Percentiles rank a stretch among this genome's conserved stretches.
Evolutionary conservation across 2,329 filamentous ascomycete species (phyloP).

Genomic region (Colletotrichum sp.): DNA sequence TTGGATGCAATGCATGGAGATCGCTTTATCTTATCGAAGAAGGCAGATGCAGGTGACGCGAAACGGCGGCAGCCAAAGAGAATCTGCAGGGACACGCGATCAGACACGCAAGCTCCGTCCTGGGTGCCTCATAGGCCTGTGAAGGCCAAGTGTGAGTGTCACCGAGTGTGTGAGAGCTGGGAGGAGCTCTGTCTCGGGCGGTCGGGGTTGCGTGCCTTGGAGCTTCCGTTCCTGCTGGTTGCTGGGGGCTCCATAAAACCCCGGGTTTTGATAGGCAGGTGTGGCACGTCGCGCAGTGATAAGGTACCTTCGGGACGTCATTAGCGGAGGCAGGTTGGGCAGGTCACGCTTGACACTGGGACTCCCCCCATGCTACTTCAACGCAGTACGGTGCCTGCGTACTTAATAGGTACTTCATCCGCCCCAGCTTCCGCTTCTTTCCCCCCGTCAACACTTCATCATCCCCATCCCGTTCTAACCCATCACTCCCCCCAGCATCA

Average conservation of each 20-base stretch:
- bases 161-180: conserved; percentile 10
- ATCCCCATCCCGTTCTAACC: conserved; percentile 3
- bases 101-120: conserved; percentile 20
- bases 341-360: conserved; percentile 13
- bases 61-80: not conserved
- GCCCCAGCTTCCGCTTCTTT: conserved; percentile 8
- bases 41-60: not conserved
- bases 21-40: not conserved
- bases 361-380: not conserved
- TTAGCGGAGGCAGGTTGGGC: conserved; percentile 17
- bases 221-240: not conserved
- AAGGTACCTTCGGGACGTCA: not conserved
- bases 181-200: conserved; percentile 13
- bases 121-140: conserved; percentile 9
- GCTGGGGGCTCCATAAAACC: not conserved
- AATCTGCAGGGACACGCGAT: conserved; percentile 21
- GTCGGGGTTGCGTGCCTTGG: not conserved
- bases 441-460: conserved; percentile 21
- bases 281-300: not conserved
- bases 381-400: not conserved
- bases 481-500: not conserved
- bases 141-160: not conserved
- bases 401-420: conserved; percentile 19
- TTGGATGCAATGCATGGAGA: not conserved
- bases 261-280: not conserved